A percentile compares a stretch with the other conserved stretches of the same genome.
These are phyloP conservation scores for Mycena floridula DNA, from an alignment of 768 basidiomycete species.

Conservation along the genomic window DNA sequence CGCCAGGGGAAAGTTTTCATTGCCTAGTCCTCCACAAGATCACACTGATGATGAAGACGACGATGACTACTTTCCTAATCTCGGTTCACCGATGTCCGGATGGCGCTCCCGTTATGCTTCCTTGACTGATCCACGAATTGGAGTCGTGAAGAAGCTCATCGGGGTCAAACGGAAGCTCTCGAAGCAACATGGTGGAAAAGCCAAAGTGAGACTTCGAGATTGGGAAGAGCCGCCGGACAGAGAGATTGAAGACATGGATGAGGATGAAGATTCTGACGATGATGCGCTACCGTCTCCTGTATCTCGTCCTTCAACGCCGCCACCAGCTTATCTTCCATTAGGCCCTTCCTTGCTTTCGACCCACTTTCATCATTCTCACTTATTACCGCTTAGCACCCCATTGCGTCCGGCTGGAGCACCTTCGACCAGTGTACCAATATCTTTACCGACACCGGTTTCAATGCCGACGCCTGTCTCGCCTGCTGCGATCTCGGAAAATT, in stretches of 20 bases:
- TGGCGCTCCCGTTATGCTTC: too few relatives aligned
- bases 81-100: too few relatives aligned
- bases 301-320: constrained; percentile 57
- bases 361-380: constrained; percentile 55
- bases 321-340: constrained; percentile 62
- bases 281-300: background rate
- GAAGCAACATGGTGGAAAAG: too few relatives aligned
- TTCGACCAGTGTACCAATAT: constrained; percentile 32
- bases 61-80: background rate
- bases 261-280: constrained; percentile 18
- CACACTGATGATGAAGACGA: background rate
- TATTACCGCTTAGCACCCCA: constrained; percentile 58
- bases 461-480: constrained; percentile 87
- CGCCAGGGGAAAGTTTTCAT: constrained; percentile 42
- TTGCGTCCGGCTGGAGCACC: constrained; percentile 55
- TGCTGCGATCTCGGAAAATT: constrained; percentile 62
- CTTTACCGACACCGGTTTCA: constrained; percentile 34
- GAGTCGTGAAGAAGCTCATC: constrained; percentile 60
- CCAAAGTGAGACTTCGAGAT: too few relatives aligned
- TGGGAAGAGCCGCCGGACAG: constrained; percentile 49
- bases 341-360: constrained; percentile 65
- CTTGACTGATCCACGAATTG: constrained; percentile 67
- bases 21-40: constrained; percentile 50
- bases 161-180: too few relatives aligned
- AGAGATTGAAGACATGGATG: constrained; percentile 24